Evolutionary conservation across 2,329 filamentous ascomycete species (phyloP), one percentile per base, ranked within the genome.

Genomic region (Apiospora aurea): DNA sequence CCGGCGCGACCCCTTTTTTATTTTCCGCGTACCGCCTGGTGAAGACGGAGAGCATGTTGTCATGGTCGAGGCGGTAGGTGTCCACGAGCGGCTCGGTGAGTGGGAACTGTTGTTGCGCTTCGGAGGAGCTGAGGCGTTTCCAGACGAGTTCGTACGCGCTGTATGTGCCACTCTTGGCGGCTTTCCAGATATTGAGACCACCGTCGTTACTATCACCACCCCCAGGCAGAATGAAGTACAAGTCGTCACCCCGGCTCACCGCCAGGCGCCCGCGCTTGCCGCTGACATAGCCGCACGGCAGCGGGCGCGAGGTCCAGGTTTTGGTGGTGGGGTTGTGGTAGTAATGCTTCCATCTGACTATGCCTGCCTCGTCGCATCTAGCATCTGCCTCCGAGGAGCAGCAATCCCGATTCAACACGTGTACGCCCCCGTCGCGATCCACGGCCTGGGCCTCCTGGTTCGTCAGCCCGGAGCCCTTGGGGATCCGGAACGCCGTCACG

Each of bases 391-490:
- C 10, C 14, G 49, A 16, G 10, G 49, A 14, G 29, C 21, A 49
- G 34, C 78, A 82, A 69, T 87, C 85, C 4, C 86, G 80, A 74
- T 87, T 88, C 43, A 87, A 75, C 0, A 86, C 83, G 70, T 87
- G 86, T 71, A 87, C 84, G 1, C 84, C 82, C 0, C 85, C 86
- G 2, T 80, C 80, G 2, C 74, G 73, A 67, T 87, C 86, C 2
- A 84, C 83, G 10, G 82, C 83, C 74, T 88, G 85, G 3, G 83
- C 82, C 78, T 87, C 86, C 77, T 88, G 86, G 73, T 87, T 88
- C 71, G 84, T 82, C 70, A 88, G 81, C 1, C 86, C 83, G 29
- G 80, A 83, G 4, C 82, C 81, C 74, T 84, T 85, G 0, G 83
- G 81, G n/a, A 87, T 85, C 2, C 77, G 76, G 70, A 84, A 85